These are phyloP conservation scores for Nyssa sinensis DNA, from an alignment of 148 eudicot genomes.

Conservation along the genomic window DNA sequence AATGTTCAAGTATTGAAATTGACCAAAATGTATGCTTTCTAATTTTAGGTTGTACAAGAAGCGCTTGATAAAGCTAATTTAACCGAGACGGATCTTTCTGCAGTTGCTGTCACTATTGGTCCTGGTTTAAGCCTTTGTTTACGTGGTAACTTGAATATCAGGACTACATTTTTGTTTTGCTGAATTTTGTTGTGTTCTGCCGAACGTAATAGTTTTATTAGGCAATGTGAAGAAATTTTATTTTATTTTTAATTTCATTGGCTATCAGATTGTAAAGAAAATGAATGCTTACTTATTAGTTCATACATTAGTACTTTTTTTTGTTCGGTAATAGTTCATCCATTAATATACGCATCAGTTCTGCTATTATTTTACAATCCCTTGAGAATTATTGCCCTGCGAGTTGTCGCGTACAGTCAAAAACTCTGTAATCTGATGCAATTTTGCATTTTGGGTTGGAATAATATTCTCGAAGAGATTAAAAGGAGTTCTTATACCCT, in stretches of 20 bases:
- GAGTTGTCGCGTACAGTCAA: background rate
- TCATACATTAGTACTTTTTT: too few species aligned
- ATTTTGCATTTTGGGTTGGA: background rate
- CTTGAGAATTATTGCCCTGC: background rate
- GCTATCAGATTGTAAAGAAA: background rate
- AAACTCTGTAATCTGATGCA: background rate
- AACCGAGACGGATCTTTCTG: conserved; percentile 75
- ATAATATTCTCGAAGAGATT: background rate
- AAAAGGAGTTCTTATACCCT: background rate
- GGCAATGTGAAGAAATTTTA: background rate
- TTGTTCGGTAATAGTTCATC: too few species aligned
- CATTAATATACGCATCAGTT: background rate
- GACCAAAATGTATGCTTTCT: background rate
- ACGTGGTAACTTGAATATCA: conserved; percentile 54
- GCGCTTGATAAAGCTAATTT: conserved; percentile 89
- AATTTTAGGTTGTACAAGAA: conserved; percentile 75
- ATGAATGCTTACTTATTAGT: background rate
- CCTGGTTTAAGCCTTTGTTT: conserved; percentile 98
- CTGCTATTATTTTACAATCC: background rate
- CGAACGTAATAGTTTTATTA: background rate
- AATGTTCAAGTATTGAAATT: background rate
- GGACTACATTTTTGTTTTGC: background rate
- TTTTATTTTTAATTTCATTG: too few species aligned
- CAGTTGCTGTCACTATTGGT: conserved; percentile 99
- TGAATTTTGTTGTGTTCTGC: background rate